A percentile compares a stretch with the other conserved stretches of the same genome.
Evolutionary conservation across 2,329 filamentous ascomycete genomes (phyloP).

Genomic region (Ophiostoma sp.): DNA sequence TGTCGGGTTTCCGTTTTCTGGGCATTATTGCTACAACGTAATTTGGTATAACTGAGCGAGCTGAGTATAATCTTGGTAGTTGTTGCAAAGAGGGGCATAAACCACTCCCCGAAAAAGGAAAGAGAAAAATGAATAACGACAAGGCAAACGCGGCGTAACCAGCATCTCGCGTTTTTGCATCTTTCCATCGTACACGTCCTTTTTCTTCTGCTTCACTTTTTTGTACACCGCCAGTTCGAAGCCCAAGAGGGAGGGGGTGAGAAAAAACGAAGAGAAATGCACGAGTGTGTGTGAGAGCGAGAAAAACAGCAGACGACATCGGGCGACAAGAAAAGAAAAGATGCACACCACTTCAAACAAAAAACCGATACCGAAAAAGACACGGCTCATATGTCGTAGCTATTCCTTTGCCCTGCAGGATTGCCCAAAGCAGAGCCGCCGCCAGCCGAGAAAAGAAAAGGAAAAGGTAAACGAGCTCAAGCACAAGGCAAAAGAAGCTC

Average conservation of each 20-base stretch:
- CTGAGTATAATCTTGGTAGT: background rate
- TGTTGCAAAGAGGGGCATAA: background rate
- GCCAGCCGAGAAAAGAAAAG: background rate
- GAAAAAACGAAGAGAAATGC: background rate
- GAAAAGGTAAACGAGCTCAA: background rate
- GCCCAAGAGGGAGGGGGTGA: background rate
- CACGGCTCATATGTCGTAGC: background rate
- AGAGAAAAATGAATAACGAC: background rate
- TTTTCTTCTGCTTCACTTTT: background rate
- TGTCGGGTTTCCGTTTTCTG: background rate
- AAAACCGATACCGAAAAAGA: background rate
- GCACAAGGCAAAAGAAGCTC: background rate
- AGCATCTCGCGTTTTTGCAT: constrained; percentile 7
- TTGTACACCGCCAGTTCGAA: constrained; percentile 7
- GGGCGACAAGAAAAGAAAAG: background rate
- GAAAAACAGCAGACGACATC: background rate
- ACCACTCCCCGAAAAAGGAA: background rate
- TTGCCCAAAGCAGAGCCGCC: background rate
- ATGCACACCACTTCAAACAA: background rate
- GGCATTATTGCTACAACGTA: background rate
- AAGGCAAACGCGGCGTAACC: background rate
- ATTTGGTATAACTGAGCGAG: background rate
- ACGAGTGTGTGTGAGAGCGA: background rate
- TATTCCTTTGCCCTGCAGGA: background rate
- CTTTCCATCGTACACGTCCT: background rate